A percentile compares a stretch with the other conserved stretches of the same genome.
These are phyloP conservation scores for Wickerhamomyces sp. DNA, from an alignment of 1,139 yeast species.

Conservation along the genomic window DNA sequence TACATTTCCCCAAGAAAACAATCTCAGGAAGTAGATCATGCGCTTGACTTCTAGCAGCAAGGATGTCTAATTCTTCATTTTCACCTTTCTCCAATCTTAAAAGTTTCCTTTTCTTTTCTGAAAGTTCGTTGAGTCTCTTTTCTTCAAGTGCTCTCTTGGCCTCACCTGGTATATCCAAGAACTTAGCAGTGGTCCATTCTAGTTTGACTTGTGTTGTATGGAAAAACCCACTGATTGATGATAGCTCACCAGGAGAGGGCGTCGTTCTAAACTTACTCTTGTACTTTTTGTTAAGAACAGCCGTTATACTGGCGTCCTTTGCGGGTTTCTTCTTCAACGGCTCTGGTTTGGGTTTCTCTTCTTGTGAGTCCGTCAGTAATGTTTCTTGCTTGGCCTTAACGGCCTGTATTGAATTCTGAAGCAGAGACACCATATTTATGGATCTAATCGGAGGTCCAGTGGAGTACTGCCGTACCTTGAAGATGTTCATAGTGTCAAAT, in stretches of 20 bases:
- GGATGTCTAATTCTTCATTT: slow-evolving; percentile 4
- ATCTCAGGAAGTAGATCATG: slow-evolving; percentile 53
- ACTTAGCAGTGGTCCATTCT: slow-evolving; percentile 58
- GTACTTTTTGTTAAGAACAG: slow-evolving; percentile 14
- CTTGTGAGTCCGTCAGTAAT: not conserved
- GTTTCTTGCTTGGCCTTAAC: slow-evolving; percentile 2
- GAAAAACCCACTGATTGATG: slow-evolving; percentile 36
- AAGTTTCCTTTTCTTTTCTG: slow-evolving; percentile 2
- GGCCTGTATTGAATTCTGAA: slow-evolving; percentile 5
- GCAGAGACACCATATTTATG: slow-evolving; percentile 4
- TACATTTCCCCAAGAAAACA: slow-evolving; percentile 70
- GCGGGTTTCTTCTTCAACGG: not conserved
- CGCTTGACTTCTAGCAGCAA: not conserved
- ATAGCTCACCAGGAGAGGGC: slow-evolving; percentile 34
- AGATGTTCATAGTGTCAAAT: too few species aligned
- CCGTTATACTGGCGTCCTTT: not conserved
- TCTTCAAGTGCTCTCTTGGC: slow-evolving; percentile 32
- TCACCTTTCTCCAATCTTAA: slow-evolving; percentile 13
- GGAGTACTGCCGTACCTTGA: not conserved
- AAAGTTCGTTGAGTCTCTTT: slow-evolving; percentile 15
- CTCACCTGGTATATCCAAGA: slow-evolving; percentile 55
- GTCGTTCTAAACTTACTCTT: slow-evolving; percentile 19
- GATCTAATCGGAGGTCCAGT: not conserved
- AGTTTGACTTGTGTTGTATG: slow-evolving; percentile 38
- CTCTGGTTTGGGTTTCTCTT: not conserved